Conservation (phyloP, 2,329 filamentous ascomycete genomes). For the Colletotrichum zoysiae region DNA sequence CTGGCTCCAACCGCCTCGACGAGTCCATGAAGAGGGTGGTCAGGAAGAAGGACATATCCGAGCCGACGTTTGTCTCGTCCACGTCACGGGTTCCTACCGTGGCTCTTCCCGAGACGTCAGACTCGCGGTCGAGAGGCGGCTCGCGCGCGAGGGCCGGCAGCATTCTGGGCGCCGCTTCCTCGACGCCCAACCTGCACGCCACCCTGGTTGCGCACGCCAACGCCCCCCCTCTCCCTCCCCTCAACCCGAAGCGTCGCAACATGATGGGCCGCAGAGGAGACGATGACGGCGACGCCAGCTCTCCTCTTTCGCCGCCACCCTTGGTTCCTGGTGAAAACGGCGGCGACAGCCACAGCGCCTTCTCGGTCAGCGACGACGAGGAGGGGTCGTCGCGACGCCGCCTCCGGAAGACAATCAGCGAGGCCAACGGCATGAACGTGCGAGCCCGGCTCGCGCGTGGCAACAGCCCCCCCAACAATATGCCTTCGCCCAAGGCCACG, state of each 20-base stretch:
- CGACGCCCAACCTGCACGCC: constrained; percentile 55
- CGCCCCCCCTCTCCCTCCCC: constrained; percentile 67
- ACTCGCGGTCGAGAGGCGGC: constrained; percentile 51
- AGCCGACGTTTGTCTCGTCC: constrained; percentile 62
- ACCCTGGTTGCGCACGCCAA: constrained; percentile 50
- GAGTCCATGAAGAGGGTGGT: constrained; percentile 58
- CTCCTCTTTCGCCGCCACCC: constrained; percentile 47
- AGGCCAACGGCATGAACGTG: constrained; percentile 52
- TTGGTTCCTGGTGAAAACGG: constrained; percentile 2
- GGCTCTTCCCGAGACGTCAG: constrained; percentile 52
- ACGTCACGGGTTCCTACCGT: constrained; percentile 60
- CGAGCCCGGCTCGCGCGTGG: constrained; percentile 47
- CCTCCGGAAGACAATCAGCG: constrained; percentile 59
- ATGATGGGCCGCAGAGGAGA: constrained; percentile 53
- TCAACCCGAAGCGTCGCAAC: constrained; percentile 68
- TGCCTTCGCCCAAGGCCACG: constrained; percentile 47
- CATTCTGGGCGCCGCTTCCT: constrained; percentile 49
- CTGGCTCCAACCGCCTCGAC: constrained; percentile 49
- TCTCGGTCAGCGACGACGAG: constrained; percentile 56
- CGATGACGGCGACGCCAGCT: constrained; percentile 49
- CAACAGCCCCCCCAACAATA: constrained; percentile 44
- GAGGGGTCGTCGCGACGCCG: constrained; percentile 54
- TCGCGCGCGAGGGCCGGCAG: constrained; percentile 56
- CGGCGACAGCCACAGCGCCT: constrained; percentile 46
- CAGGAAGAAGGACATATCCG: constrained; percentile 63